Evolutionary conservation across 352 stramenopile genomes (phyloP).

Genomic region (Phytopythium vexans): DNA sequence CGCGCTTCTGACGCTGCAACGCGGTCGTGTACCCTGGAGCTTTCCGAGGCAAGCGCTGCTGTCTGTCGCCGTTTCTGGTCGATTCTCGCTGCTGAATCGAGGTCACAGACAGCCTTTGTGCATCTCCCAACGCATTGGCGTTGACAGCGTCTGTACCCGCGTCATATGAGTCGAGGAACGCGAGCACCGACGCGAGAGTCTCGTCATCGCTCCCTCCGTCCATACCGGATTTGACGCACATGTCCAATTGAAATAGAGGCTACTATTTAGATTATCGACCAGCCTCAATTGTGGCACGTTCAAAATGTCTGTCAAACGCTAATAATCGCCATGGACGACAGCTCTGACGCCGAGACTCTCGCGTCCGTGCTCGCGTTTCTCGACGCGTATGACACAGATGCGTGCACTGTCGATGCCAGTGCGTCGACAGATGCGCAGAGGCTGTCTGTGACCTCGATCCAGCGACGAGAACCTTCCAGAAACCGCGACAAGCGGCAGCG

Average conservation of each 20-base stretch:
- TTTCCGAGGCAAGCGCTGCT: background rate
- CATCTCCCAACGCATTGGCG: too few species aligned
- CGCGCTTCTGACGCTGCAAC: conserved; percentile 1
- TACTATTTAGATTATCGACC: too few species aligned
- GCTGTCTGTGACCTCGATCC: background rate
- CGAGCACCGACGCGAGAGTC: background rate
- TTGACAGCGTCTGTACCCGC: background rate
- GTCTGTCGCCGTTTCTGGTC: background rate
- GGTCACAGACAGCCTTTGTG: background rate
- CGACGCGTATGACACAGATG: conserved; percentile 1
- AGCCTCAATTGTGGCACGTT: too few species aligned
- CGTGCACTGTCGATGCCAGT: too few species aligned
- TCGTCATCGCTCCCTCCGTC: too few species aligned
- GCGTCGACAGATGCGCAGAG: too few species aligned
- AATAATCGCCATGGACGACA: too few species aligned
- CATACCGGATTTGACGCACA: too few species aligned
- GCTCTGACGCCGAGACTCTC: background rate
- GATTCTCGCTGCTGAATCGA: background rate
- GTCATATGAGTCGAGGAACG: conserved; percentile 5
- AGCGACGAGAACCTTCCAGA: background rate
- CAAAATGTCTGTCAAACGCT: too few species aligned
- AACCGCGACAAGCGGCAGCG: background rate
- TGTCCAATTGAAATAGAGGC: too few species aligned
- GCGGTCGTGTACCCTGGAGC: background rate
- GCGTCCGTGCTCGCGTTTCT: conserved; percentile 4